Base-by-base conservation (phyloP, 2,329 filamentous ascomycete species). In the Pyricularia sp. region DNA sequence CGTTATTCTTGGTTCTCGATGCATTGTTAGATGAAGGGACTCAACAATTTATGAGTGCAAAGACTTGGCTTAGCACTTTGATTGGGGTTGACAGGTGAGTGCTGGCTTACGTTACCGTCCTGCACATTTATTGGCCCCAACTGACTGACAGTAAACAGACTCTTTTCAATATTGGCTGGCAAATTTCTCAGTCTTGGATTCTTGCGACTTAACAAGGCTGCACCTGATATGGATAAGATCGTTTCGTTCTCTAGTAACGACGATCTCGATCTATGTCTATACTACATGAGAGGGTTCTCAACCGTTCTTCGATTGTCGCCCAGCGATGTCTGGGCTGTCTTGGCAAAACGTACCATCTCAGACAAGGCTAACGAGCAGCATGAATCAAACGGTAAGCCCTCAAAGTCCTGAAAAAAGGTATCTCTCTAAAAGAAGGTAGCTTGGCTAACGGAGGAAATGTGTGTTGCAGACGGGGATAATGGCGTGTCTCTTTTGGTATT, bases 1-100 rank as follows among this genome's bases (percentile, higher is more conserved):
- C 94, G 1, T 79, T 97, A 23, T 90, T 97, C 71, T 80, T 97
- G 12, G 84, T 96, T 71, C 82, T 98, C 30, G 94, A 98, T 77
- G 85, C 90, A 1, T 81, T 98, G 0, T 79, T 86, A 23, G 90
- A 94, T 70, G 89, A 92, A 70, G 84, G 86, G 25, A 90, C 88
- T 2, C 91, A 94, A 73, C 81, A 91, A 17, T 92, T 90, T 71
- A 90, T 93, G 78, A 90, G 91, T 30, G 88, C 92, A 58, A 90
- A 90, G 73, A 88, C 86, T 66, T 97, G 94, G 94, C 82, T 98
- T 3, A 90, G 91, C 73, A 89, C 77, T 69, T 83, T 88, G 73
- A 78, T 87, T 69, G 86, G 87, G 3, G 84, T 89, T 71, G 87
- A 90, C 72, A 87, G 86, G 87, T 88, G 78, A 74, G 81, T 77